Conservation (phyloP, 148 eudicot species). For the Camellia lanceoleosa region DNA sequence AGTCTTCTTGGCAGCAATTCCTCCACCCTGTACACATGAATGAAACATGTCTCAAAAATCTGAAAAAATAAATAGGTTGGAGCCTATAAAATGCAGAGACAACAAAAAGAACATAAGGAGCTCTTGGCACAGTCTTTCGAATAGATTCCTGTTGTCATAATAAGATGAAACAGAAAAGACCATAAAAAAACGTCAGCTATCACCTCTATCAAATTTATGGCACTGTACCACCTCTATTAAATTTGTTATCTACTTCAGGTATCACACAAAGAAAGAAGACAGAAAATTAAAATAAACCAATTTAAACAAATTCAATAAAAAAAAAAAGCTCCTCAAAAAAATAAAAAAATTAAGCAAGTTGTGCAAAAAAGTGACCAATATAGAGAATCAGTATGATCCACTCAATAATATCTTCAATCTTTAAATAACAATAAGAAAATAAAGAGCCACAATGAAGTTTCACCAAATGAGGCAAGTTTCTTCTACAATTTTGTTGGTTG, state of each 20-base stretch:
- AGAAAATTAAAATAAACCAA: not conserved
- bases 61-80: not conserved
- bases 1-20: constrained; percentile 51
- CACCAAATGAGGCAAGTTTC: not conserved
- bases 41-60: not conserved
- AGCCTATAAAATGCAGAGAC: not conserved
- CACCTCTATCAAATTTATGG: not conserved
- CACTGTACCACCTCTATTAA: not conserved
- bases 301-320: not conserved
- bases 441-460: not conserved
- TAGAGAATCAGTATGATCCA: not conserved
- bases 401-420: not conserved
- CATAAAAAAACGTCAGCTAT: no score
- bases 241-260: not conserved
- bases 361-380: not conserved
- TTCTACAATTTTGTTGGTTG: not conserved
- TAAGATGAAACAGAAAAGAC: not conserved
- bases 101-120: not conserved
- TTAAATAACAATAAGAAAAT: not conserved
- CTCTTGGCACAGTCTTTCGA: not conserved
- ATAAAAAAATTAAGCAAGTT: not conserved
- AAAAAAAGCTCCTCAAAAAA: not conserved
- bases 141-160: not conserved
- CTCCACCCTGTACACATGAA: constrained; percentile 65
- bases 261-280: not conserved